Conservation (phyloP, 495 filamentous ascomycete genomes). For the Aspergillus diversus region DNA sequence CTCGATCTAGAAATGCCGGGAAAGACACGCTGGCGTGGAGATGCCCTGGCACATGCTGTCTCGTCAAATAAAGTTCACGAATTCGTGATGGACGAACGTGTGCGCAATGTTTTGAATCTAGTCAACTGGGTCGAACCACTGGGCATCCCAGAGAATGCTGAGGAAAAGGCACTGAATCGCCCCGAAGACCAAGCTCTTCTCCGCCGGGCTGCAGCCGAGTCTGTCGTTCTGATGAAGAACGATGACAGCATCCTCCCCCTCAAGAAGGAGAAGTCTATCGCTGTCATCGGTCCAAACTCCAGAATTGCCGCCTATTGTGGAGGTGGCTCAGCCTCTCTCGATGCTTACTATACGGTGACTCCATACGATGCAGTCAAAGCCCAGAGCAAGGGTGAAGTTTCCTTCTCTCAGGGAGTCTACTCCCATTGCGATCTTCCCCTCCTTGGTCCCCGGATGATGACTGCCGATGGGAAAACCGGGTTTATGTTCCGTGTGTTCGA, state of each 20-base stretch:
- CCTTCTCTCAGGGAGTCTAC: conserved; percentile 55
- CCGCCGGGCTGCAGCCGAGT: conserved; percentile 67
- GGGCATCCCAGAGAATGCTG: conserved; percentile 61
- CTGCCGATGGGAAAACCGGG: conserved; percentile 51
- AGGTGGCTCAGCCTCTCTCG: conserved; percentile 78
- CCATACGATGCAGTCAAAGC: conserved; percentile 68
- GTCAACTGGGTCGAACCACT: conserved; percentile 65
- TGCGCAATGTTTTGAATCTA: conserved; percentile 63
- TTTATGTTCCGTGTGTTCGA: conserved; percentile 64
- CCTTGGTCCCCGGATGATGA: conserved; percentile 54
- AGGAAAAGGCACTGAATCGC: conserved; percentile 66
- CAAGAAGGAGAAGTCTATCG: conserved; percentile 62
- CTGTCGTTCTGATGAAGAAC: conserved; percentile 81
- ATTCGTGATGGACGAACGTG: conserved; percentile 63
- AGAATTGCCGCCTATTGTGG: conserved; percentile 77
- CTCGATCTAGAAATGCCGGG: conserved; percentile 79
- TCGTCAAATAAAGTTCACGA: conserved; percentile 61
- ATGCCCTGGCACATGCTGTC: conserved; percentile 60
- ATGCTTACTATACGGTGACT: conserved; percentile 76
- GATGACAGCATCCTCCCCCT: conserved; percentile 67
- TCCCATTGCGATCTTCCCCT: conserved; percentile 64
- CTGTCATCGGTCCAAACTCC: conserved; percentile 81
- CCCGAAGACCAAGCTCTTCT: conserved; percentile 69
- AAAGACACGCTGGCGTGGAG: conserved; percentile 65
- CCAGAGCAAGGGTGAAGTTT: conserved; percentile 53